Base-by-base conservation (phyloP, 768 basidiomycete genomes). In the Suillus decipiens region DNA sequence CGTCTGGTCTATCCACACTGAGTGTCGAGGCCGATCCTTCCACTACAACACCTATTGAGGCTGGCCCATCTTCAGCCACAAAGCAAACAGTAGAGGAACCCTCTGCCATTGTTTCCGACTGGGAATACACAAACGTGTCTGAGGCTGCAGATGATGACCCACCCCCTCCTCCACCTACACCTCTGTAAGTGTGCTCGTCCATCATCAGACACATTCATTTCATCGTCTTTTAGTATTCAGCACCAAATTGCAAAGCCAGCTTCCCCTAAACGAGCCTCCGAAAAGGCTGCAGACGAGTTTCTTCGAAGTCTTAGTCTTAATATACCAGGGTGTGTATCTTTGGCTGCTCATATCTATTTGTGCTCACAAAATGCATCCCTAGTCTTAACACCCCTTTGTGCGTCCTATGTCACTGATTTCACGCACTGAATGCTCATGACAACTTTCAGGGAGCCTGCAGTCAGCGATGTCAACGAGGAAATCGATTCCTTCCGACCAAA, bases 301-400 rank as follows among this genome's bases (percentile, higher is more conserved):
- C 57, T 75, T 47, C 63, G 66, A 34, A 72, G 71, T 10, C 9
- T 75, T 24, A 72, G 71, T 8, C 11, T 75, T 31, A 12, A 65
- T 24, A 61, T 75, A 41, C 72, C 75, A 50, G 59, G 2, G 75
- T 76, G 60, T 48, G 74, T 62, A 51, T 43, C 39, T 19, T 31
- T 24, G 19, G 5, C 50, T 19, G n/a, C 28, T 42, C 43, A 14
- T 34, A 22, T 42, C 42, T 47, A 33, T 2, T n/a, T 3, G 22
- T 15, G 59, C 17, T 57, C 14, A 66, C 9, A 54, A 4, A 60
- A 34, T 51, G 50, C 1, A 11, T 51, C 59, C 11, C 11, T 34
- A 75, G 74, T 33, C 75, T 76, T 2, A 62, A 39, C 58, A 51
- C 24, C 2, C 72, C 73, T 31, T 53, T 75, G 74, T 75, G 48